These are phyloP conservation scores for Corymbia citriodora DNA, from an alignment of 441 rosid species.

Conservation along the genomic window DNA sequence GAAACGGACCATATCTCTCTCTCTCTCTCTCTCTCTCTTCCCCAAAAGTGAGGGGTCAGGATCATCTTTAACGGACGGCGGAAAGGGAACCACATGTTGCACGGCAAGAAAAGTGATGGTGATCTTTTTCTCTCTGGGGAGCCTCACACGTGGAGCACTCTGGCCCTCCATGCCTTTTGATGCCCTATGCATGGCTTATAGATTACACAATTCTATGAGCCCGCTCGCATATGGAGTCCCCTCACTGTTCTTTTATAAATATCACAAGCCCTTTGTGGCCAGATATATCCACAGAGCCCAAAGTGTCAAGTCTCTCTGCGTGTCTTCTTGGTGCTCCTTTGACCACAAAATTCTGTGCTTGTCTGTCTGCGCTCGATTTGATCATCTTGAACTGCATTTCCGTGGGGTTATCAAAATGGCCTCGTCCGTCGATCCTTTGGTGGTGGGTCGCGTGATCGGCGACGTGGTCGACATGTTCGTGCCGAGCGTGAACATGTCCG, in stretches of 20 bases:
- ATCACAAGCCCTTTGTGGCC: background rate
- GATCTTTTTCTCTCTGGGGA: background rate
- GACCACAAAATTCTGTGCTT: background rate
- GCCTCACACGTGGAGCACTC: conserved; percentile 31
- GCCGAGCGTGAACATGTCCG: conserved; percentile 60
- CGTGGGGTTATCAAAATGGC: conserved; percentile 30
- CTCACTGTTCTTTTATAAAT: background rate
- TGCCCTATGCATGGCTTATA: conserved; percentile 66
- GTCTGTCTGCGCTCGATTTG: background rate
- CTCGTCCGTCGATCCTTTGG: conserved; percentile 59
- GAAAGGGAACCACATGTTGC: background rate
- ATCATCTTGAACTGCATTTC: background rate
- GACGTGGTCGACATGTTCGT: conserved; percentile 82
- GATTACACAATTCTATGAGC: conserved; percentile 37
- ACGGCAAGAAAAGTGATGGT: background rate
- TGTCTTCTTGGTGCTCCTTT: background rate
- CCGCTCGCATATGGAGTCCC: background rate
- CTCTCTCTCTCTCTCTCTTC: background rate
- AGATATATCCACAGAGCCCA: background rate
- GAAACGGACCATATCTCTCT: background rate
- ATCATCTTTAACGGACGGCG: conserved; percentile 2
- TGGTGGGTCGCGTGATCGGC: conserved; percentile 82
- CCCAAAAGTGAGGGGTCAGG: background rate
- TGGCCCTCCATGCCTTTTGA: conserved; percentile 24
- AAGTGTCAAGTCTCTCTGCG: background rate